Evolutionary conservation across 2,329 filamentous ascomycete species (phyloP).

Genomic region (Fusarium brachygibbosum): DNA sequence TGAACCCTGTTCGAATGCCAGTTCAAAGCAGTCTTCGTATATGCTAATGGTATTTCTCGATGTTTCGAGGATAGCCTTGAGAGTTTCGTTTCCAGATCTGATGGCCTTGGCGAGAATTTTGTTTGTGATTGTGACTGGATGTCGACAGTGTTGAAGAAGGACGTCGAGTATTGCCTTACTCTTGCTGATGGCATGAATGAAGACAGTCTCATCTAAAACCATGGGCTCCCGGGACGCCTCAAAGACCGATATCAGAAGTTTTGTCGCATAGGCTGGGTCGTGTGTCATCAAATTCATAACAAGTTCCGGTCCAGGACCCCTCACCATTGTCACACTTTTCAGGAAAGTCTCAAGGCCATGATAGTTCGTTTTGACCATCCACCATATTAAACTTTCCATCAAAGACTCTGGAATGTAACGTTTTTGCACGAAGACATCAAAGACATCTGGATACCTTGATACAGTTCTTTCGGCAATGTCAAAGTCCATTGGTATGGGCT

Average conservation of each 20-base stretch:
- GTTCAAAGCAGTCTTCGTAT: background rate
- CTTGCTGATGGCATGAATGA: background rate
- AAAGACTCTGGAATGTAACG: background rate
- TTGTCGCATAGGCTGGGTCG: too few relatives aligned
- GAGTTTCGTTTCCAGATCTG: background rate
- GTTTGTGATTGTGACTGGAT: background rate
- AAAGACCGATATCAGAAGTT: background rate
- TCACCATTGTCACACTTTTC: background rate
- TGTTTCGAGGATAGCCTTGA: background rate
- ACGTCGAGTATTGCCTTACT: background rate
- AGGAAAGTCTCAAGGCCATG: background rate
- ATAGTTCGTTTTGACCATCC: background rate
- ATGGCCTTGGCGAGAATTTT: background rate
- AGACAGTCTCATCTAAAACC: background rate
- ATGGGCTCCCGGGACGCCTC: background rate
- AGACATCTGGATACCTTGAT: background rate
- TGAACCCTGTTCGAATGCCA: background rate
- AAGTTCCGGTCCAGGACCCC: background rate
- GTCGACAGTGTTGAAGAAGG: background rate
- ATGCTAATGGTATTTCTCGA: background rate
- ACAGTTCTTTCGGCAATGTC: background rate
- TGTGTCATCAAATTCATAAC: background rate
- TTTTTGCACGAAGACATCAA: background rate
- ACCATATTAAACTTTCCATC: background rate
- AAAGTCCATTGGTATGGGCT: accelerated